phyloP scores from a whole-genome alignment of 371 early-diverging fungal genomes.

The Apophysomyces ossiformis region DNA sequence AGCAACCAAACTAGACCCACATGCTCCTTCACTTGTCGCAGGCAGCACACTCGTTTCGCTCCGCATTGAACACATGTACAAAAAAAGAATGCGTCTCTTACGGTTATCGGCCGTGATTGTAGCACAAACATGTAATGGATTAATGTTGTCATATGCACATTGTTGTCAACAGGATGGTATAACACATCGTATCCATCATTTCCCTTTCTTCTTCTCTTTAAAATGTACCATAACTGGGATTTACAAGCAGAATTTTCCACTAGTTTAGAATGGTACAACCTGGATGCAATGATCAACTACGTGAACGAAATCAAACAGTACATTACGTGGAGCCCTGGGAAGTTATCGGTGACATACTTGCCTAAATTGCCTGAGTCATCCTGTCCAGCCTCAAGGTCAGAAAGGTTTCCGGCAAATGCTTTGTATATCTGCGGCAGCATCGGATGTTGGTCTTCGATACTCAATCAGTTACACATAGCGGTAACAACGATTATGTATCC shows the following conservation, averaged over 20 bases:
- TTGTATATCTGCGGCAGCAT: conserved; percentile 18
- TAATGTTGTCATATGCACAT: neutral
- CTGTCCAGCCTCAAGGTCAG: conserved; percentile 13
- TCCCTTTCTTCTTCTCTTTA: neutral
- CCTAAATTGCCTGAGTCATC: neutral
- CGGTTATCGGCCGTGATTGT: neutral
- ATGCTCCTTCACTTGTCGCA: conserved; percentile 1
- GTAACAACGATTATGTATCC: conserved; percentile 6
- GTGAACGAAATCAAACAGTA: conserved; percentile 11
- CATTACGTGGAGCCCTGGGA: conserved; percentile 6
- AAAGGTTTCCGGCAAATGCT: conserved; percentile 14
- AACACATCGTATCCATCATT: neutral
- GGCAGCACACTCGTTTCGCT: conserved; percentile 3
- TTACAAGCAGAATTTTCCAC: neutral
- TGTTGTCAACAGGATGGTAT: neutral
- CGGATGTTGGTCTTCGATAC: conserved; percentile 12
- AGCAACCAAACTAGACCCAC: neutral
- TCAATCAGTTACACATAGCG: neutral
- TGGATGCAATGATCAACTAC: conserved; percentile 8
- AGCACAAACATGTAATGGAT: neutral
- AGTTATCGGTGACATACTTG: conserved; percentile 10
- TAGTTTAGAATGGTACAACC: conserved; percentile 12
- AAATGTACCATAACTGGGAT: conserved; percentile 14
- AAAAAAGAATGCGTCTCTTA: neutral
- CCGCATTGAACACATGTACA: conserved; percentile 3